Percentiles rank a stretch among this genome's conserved stretches.
phyloP scores from a whole-genome alignment of 139 green algal genomes.

The Micractinium sp. region DNA sequence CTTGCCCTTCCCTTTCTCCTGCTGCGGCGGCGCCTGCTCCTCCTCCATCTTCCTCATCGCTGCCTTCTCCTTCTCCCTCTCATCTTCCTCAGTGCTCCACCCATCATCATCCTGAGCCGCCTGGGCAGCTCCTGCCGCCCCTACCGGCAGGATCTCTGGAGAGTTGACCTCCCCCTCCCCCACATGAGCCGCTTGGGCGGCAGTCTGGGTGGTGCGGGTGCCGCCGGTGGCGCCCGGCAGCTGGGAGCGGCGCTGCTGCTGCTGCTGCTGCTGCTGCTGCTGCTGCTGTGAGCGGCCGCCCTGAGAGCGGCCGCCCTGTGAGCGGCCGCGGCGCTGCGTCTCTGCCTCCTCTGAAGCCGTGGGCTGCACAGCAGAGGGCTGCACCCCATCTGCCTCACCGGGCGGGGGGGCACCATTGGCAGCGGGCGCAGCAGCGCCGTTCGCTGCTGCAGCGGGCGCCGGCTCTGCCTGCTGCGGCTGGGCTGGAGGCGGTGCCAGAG shows the following conservation, averaged over 20 bases:
- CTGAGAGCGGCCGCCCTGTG: not conserved
- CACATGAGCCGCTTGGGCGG: not conserved
- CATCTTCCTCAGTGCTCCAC: not conserved
- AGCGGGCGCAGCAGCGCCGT: not conserved
- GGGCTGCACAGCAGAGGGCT: not conserved
- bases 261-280: not conserved
- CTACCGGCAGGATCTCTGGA: not conserved
- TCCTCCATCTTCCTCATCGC: not conserved
- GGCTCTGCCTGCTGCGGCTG: not conserved
- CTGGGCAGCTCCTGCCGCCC: not conserved
- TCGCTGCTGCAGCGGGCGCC: not conserved
- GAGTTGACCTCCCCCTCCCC: slow-evolving; percentile 3
- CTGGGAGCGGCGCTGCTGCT: not conserved
- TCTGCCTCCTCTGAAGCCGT: not conserved
- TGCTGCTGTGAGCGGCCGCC: not conserved
- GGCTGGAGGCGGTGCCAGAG: not conserved
- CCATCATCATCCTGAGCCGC: not conserved
- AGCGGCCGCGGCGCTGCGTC: not conserved
- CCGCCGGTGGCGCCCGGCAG: not conserved
- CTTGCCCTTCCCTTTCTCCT: not conserved
- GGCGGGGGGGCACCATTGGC: not conserved
- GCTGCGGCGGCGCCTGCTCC: not conserved
- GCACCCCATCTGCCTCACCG: not conserved
- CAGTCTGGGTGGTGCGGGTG: not conserved
- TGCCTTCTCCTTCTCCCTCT: not conserved